Evolutionary conservation across 176 grass and related monocot species (phyloP), one percentile per base, ranked within the genome.

Genomic region (Chloris gayana): DNA sequence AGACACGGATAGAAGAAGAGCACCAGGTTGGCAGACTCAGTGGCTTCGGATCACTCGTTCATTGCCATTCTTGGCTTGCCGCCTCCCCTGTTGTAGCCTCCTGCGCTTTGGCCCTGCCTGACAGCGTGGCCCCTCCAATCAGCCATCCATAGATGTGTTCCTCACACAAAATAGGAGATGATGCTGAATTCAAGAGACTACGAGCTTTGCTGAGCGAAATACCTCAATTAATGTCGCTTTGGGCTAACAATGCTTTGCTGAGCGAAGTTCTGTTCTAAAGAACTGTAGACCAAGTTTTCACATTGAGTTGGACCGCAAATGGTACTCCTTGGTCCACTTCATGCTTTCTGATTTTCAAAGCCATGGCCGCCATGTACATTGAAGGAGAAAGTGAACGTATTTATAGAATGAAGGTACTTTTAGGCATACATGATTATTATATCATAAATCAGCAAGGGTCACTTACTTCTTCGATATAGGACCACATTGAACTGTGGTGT

Each of bases 381-480:
- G 54, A 62, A 70, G 22, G 53, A 39, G 45, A 70, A 70, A 62
- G 24, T 35, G 54, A 11, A 30, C 17, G 18, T 57, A 29, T 47
- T 84, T 47, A 78, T 78, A 78, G 56, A 71, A 78, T 38, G 17
- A 71, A 41, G 59, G 67, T 22, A 51, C 56, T n/a, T 53, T 71
- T 85, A 49, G 65, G 30, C 65, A 38, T n/a, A 27, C 25, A 62
- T 59, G 29, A 4, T 58, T 37, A 37, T 37, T 4, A 18, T 69
- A 14, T 76, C 3, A 77, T 31, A 70, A 81, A 70, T 62, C 19
- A 59, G 34, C n/a, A 9, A 5, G 14, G 9, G 51, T 12, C 51
- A 33, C 18, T n/a, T 71, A 9, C 64, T 56, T 13, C 7, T 80
- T 58, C 25, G 13, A 31, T 41, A 47, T 1, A 70, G 83, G 83